phyloP scores from a whole-genome alignment of 805 yeast genomes.

The Pichia kluyveri region DNA sequence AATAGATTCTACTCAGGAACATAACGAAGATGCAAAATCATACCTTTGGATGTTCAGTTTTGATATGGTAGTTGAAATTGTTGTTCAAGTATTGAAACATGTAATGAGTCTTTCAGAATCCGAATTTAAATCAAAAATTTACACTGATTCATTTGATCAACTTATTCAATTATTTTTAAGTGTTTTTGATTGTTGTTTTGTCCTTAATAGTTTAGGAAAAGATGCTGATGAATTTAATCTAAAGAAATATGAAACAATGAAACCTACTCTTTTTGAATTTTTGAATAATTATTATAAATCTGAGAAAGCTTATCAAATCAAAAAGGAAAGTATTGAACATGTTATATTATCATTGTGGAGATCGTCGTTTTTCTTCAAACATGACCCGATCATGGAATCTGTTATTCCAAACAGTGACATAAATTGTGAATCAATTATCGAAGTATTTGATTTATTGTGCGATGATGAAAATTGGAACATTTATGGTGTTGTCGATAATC shows the following conservation, averaged over 20 bases:
- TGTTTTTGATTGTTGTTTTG: slow-evolving; percentile 33
- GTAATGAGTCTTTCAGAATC: slow-evolving; percentile 7
- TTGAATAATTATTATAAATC: slow-evolving; percentile 28
- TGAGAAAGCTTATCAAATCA: neutral
- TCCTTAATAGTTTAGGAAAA: slow-evolving; percentile 16
- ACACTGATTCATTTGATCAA: slow-evolving; percentile 12
- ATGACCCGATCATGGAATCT: slow-evolving; percentile 31
- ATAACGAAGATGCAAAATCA: neutral
- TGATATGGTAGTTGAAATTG: slow-evolving; percentile 29
- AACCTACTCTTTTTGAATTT: slow-evolving; percentile 24
- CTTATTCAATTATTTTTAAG: slow-evolving; percentile 36
- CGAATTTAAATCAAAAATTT: slow-evolving; percentile 5
- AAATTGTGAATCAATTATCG: neutral
- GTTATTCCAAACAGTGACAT: neutral
- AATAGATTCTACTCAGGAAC: slow-evolving; percentile 5
- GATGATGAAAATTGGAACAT: slow-evolving; percentile 36
- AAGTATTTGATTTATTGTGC: slow-evolving; percentile 19
- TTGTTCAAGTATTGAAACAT: slow-evolving; percentile 24
- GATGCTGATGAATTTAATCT: slow-evolving; percentile 10
- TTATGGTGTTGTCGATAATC: slow-evolving; percentile 56
- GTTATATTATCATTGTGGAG: slow-evolving; percentile 45
- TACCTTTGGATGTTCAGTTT: slow-evolving; percentile 52
- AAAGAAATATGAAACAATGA: slow-evolving; percentile 30
- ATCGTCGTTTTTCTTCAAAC: slow-evolving; percentile 50
- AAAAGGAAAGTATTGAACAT: slow-evolving; percentile 27